These are phyloP conservation scores for Euptelea pleiosperma DNA, from an alignment of 164 flowering plant species.

Conservation along the genomic window DNA sequence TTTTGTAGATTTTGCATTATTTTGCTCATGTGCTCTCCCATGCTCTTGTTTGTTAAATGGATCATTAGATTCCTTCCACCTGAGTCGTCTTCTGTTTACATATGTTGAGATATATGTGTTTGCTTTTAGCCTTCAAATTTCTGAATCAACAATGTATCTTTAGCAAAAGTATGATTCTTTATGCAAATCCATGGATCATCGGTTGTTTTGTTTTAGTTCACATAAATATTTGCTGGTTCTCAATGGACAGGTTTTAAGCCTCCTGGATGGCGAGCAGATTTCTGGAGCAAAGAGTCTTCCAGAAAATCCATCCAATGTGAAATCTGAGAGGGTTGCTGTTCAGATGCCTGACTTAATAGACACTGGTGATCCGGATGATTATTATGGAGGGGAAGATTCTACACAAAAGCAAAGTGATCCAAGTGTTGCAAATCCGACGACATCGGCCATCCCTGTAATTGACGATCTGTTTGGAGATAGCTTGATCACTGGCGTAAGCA, in stretches of 20 bases:
- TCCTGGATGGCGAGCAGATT: conserved; percentile 48
- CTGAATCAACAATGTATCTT: no score
- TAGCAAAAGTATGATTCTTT: no score
- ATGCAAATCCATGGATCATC: no score
- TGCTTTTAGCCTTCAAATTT: no score
- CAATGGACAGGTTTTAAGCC: conserved; percentile 58
- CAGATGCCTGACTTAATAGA: conserved; percentile 87
- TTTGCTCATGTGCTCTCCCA: no score
- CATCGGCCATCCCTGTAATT: conserved; percentile 39
- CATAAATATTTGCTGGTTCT: conserved; percentile 11
- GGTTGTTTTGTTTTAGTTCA: no score
- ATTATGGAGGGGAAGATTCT: conserved; percentile 30
- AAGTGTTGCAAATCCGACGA: conserved; percentile 16
- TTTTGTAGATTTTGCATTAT: no score
- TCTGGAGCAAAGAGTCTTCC: conserved; percentile 20
- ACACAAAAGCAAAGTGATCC: conserved; percentile 25
- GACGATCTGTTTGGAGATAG: conserved; percentile 80
- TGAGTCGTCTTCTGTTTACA: no score
- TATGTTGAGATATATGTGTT: no score
- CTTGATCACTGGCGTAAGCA: conserved; percentile 25
- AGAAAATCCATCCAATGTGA: conserved; percentile 33
- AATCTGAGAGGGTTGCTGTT: conserved; percentile 29
- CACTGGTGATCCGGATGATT: conserved; percentile 55
- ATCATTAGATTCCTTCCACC: no score
- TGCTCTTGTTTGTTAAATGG: no score